Conservation (phyloP, 1,284 basidiomycete species). For the Hortiboletus rubellus region DNA sequence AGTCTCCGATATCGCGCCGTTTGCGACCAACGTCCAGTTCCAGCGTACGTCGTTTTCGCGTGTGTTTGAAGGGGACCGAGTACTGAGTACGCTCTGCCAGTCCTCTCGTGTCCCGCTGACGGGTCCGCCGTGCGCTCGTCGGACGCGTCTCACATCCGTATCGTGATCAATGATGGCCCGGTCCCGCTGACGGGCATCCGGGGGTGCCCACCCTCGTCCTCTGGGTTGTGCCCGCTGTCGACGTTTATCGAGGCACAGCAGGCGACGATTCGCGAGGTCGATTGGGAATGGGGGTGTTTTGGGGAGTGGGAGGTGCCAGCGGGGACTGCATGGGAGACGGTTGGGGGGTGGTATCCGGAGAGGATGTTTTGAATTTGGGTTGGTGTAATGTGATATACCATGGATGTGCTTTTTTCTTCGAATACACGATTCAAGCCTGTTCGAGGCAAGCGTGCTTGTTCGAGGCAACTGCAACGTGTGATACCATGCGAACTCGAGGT, state of each 20-base stretch:
- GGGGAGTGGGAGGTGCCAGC: slow-evolving; percentile 5
- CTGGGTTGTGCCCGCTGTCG: slow-evolving; percentile 76
- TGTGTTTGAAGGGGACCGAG: no score
- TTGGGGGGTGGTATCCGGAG: slow-evolving; percentile 42
- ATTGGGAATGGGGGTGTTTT: slow-evolving; percentile 68
- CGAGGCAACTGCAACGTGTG: no score
- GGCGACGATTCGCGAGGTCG: slow-evolving; percentile 62
- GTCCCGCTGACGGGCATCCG: slow-evolving; percentile 74
- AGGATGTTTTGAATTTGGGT: no score
- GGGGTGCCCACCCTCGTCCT: slow-evolving; percentile 64
- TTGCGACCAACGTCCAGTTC: slow-evolving; percentile 36
- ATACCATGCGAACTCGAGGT: no score
- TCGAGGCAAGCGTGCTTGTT: no score
- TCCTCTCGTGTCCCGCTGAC: slow-evolving; percentile 25
- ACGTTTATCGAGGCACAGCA: slow-evolving; percentile 60
- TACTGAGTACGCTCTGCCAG: no score
- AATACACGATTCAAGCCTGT: no score
- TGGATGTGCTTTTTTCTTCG: no score
- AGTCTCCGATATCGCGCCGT: slow-evolving; percentile 30
- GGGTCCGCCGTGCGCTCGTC: neutral
- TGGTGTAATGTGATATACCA: no score
- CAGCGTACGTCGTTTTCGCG: slow-evolving; percentile 25
- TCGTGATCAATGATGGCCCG: slow-evolving; percentile 9
- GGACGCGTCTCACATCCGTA: slow-evolving; percentile 24
- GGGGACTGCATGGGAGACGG: slow-evolving; percentile 52